Conservation (phyloP, 2,329 filamentous ascomycete species). For the Microdochium paspali region DNA sequence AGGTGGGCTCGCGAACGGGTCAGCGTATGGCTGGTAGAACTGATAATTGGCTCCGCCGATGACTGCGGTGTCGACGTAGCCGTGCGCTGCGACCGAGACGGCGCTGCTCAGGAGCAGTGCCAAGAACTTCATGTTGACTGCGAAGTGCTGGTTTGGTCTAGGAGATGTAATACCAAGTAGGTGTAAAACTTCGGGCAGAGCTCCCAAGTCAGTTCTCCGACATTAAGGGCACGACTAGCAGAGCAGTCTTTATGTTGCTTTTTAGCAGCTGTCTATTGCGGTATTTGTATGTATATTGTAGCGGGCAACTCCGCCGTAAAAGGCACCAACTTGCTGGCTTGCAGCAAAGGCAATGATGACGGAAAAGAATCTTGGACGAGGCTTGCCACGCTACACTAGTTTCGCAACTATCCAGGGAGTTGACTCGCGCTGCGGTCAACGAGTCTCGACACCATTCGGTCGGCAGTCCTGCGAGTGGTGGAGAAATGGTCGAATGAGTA, state of each 20-base stretch:
- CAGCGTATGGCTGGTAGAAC: constrained; percentile 28
- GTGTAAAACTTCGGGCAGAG: too few species aligned
- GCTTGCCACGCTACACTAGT: neutral
- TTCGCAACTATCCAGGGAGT: neutral
- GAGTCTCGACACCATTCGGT: too few species aligned
- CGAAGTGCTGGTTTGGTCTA: too few species aligned
- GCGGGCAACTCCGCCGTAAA: neutral
- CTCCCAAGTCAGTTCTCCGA: too few species aligned
- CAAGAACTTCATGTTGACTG: constrained; percentile 18
- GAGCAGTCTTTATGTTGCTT: too few species aligned
- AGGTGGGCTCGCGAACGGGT: constrained; percentile 28
- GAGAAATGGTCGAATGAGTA: neutral
- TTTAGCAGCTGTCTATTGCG: too few species aligned
- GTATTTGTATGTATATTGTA: too few species aligned
- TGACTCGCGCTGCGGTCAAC: neutral
- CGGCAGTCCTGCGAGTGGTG: neutral
- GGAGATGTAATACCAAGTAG: too few species aligned
- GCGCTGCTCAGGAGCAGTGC: constrained; percentile 19
- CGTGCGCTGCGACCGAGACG: constrained; percentile 35
- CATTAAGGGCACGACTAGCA: too few species aligned
- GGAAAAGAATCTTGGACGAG: neutral
- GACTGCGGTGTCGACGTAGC: constrained; percentile 34
- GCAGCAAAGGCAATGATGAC: neutral
- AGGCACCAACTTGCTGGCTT: neutral
- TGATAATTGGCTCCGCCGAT: constrained; percentile 29